Evolutionary conservation across 2,329 filamentous ascomycete species (phyloP).

Genomic region (Aspergillus calidoustus): DNA sequence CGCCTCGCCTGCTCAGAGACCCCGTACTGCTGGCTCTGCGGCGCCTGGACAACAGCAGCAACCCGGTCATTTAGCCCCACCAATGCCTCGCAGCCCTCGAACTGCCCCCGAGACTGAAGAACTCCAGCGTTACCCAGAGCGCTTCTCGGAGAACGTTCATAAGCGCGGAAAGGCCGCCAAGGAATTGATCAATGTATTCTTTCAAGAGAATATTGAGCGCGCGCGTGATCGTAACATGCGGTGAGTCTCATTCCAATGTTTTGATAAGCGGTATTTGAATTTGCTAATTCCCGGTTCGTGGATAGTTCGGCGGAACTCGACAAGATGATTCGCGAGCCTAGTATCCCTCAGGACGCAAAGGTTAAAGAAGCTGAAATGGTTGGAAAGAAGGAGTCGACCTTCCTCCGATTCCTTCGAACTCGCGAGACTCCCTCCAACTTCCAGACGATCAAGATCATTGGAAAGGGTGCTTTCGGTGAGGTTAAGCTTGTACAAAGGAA

Average conservation of each 20-base stretch:
- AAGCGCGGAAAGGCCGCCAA: constrained; percentile 71
- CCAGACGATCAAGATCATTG: constrained; percentile 95
- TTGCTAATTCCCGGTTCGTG: not conserved
- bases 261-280: too few species aligned
- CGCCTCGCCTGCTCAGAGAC: constrained; percentile 73
- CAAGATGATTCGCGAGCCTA: constrained; percentile 77
- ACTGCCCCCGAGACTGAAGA: constrained; percentile 67
- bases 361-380: constrained; percentile 83
- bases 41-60: constrained; percentile 59
- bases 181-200: constrained; percentile 75
- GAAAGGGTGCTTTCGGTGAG: constrained; percentile 98
- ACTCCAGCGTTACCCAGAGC: constrained; percentile 78
- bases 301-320: constrained; percentile 88
- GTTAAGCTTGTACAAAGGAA: constrained; percentile 97
- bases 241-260: constrained; percentile 55
- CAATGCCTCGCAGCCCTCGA: constrained; percentile 63
- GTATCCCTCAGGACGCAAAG: constrained; percentile 74
- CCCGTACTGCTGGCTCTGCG: constrained; percentile 75
- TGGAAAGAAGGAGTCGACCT: constrained; percentile 87
- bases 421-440: constrained; percentile 95
- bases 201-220: constrained; percentile 97
- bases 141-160: constrained; percentile 84
- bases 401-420: constrained; percentile 90
- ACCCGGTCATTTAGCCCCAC: constrained; percentile 72
- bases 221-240: constrained; percentile 93